These are phyloP conservation scores for Acer yangbiense DNA, from an alignment of 345 rosid species.

Conservation along the genomic window DNA sequence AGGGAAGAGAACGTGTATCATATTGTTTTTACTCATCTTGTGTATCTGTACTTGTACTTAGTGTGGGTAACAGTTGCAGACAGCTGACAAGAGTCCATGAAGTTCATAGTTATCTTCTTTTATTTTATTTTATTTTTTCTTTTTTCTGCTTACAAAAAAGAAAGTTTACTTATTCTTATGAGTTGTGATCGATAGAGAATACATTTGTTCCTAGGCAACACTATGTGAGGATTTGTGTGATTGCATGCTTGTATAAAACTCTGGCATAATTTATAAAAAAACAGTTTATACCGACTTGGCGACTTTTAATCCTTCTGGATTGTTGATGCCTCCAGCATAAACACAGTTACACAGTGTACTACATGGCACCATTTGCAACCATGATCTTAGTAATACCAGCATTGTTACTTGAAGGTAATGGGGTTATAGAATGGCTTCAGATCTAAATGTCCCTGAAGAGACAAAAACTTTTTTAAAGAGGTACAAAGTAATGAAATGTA, in stretches of 20 bases:
- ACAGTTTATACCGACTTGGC: neutral
- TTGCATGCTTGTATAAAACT: neutral
- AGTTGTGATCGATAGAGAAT: no score
- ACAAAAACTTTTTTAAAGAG: no score
- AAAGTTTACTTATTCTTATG: no score
- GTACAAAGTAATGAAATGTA: no score
- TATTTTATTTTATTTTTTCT: no score
- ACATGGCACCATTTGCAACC: constrained; percentile 98
- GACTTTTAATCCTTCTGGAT: constrained; percentile 11
- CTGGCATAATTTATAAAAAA: neutral
- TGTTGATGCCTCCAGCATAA: constrained; percentile 51
- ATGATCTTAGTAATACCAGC: constrained; percentile 87
- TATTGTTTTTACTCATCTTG: no score
- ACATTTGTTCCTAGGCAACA: no score
- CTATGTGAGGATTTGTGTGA: neutral
- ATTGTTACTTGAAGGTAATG: constrained; percentile 81
- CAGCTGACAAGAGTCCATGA: neutral
- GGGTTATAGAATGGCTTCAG: constrained; percentile 74
- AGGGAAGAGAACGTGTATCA: no score
- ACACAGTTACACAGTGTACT: constrained; percentile 70
- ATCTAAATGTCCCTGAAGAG: constrained; percentile 8
- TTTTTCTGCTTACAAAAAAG: no score
- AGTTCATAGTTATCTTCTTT: neutral
- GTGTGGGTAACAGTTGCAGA: neutral
- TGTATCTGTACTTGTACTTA: no score